Evolutionary conservation across 257 asterid genomes (phyloP), one percentile per base, ranked within the genome.

Genomic region (Buddleja alternifolia): DNA sequence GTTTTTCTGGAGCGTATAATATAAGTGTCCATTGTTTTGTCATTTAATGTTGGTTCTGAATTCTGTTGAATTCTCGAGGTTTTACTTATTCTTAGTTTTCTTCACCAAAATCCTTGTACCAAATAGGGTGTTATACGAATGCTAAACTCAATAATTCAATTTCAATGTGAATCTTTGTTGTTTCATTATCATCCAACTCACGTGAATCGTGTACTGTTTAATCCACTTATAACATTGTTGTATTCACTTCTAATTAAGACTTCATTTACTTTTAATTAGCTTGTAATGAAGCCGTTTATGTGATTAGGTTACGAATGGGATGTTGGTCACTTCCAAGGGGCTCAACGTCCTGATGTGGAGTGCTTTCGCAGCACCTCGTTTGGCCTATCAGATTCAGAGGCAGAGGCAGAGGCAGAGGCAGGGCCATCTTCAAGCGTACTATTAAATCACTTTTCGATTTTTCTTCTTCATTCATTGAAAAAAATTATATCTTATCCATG

Each of bases 241-340:
- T n/a, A 11, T 45, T 16, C 23, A n/a, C 16, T 46, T 47, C 3
- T 10, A 45, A n/a, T 20, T 29, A 32, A 15, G 37, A 19, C 20
- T 51, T 48, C 23, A 40, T 67, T 70, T 69, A 53, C 60, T 4
- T 19, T 40, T 40, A 29, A 5, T 41, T 5, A 55, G 61, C 68
- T 66, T 60, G 47, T 48, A 36, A 52, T 69, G 46, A 46, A 68
- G 37, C 65, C 58, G 29, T 63, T 48, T 37, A 60, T 72, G 59
- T 63, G 20, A 70, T 47, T 68, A 90, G 99, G 99, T 78, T 93
- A 93, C 76, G 99, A 93, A 81, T 93, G 99, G 99, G 99, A 93
- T 60, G 81, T 93, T 56, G 99, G 99, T 29, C 99, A 93, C 81
- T 93, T 93, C 78, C 75, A 79, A 60, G 96, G 95, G 58, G 96